A percentile compares a stretch with the other conserved stretches of the same genome.
Evolutionary conservation across 1,139 yeast species (phyloP).

Genomic region (Eremothecium coryli): DNA sequence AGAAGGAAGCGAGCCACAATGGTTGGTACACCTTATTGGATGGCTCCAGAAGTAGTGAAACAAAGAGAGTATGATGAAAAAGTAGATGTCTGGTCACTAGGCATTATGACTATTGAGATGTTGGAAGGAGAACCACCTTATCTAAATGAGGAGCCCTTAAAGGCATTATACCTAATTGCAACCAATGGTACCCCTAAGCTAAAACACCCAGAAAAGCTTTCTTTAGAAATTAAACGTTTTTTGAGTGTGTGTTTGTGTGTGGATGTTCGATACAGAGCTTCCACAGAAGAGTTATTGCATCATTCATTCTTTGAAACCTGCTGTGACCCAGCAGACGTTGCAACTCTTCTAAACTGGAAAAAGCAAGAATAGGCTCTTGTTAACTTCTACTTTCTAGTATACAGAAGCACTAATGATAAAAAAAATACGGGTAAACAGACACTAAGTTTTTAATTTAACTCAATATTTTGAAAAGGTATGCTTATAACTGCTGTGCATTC

Average conservation of each 20-base stretch:
- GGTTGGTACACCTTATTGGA: slow-evolving; percentile 99
- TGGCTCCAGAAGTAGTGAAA: slow-evolving; percentile 98
- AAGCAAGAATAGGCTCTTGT: too few species aligned
- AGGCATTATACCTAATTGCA: slow-evolving; percentile 83
- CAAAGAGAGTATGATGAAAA: slow-evolving; percentile 95
- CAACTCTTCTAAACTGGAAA: slow-evolving; percentile 66
- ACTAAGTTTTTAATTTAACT: too few species aligned
- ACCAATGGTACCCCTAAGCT: slow-evolving; percentile 95
- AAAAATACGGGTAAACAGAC: too few species aligned
- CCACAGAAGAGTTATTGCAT: slow-evolving; percentile 74
- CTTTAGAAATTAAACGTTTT: slow-evolving; percentile 75
- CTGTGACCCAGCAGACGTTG: slow-evolving; percentile 58
- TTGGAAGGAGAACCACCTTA: slow-evolving; percentile 98
- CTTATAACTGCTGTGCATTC: too few species aligned
- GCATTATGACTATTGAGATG: slow-evolving; percentile 98
- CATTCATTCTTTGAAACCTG: slow-evolving; percentile 73
- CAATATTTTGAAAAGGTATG: background rate
- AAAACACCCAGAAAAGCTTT: slow-evolving; percentile 73
- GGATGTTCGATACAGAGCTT: slow-evolving; percentile 85
- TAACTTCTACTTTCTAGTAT: too few species aligned
- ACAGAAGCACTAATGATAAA: too few species aligned
- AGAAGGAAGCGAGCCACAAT: slow-evolving; percentile 91
- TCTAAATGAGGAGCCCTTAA: slow-evolving; percentile 87
- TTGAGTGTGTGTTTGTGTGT: slow-evolving; percentile 90
- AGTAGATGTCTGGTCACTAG: slow-evolving; percentile 96